Evolutionary conservation across 768 basidiomycete genomes (phyloP).

Genomic region (Suillus sp.): DNA sequence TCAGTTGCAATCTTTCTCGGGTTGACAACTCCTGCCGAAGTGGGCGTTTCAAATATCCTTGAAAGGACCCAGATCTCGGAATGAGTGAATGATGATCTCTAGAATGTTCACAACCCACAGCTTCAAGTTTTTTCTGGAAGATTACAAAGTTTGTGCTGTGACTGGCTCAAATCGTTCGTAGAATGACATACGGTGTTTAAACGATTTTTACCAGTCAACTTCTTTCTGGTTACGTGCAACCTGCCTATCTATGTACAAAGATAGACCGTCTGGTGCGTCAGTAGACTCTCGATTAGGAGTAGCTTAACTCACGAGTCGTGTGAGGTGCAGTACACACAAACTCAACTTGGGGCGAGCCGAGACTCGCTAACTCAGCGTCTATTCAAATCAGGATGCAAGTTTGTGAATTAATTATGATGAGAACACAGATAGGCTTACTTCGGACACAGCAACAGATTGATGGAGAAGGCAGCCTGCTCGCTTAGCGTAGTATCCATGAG

Average conservation of each 20-base stretch:
- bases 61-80: background rate
- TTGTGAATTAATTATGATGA: conserved; percentile 3
- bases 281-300: conserved; percentile 1
- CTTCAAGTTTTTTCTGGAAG: background rate
- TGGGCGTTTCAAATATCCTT: background rate
- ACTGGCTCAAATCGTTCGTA: background rate
- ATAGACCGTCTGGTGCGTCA: background rate
- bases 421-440: background rate
- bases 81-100: background rate
- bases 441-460: conserved; percentile 6
- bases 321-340: background rate
- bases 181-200: background rate
- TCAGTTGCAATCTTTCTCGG: background rate
- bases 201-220: background rate
- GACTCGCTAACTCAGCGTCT: background rate
- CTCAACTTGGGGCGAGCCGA: background rate
- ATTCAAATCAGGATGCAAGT: background rate
- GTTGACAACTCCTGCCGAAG: background rate
- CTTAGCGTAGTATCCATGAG: background rate
- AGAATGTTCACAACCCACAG: background rate
- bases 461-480: background rate
- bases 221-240: background rate
- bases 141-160: too few relatives aligned
- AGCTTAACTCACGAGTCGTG: background rate
- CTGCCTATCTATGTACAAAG: background rate